Evolutionary conservation across 225 moss, liverwort and hornwort genomes (phyloP).

Genomic region (Sphagnum contortum): DNA sequence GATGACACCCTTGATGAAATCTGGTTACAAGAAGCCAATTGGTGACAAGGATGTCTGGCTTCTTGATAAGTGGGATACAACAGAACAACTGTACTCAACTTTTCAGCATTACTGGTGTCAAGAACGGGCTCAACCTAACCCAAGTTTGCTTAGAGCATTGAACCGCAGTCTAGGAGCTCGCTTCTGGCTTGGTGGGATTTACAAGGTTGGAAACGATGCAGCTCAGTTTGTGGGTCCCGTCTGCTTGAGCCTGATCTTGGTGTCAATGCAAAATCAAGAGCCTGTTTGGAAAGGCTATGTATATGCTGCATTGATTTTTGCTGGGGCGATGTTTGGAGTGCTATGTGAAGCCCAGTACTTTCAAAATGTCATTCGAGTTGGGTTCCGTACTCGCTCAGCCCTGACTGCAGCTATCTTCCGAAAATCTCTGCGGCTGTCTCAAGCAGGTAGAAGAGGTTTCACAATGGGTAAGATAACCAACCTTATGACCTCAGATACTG

Average conservation of each 20-base stretch:
- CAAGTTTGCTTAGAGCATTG: conserved; percentile 45
- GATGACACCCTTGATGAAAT: conserved; percentile 26
- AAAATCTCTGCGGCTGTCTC: conserved; percentile 61
- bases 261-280: conserved; percentile 66
- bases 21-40: conserved; percentile 23
- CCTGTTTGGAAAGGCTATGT: conserved; percentile 34
- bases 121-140: conserved; percentile 30
- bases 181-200: conserved; percentile 62
- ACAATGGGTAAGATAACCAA: conserved; percentile 73
- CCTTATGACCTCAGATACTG: conserved; percentile 75
- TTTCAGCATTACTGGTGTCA: conserved; percentile 42
- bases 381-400: conserved; percentile 43
- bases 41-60: conserved; percentile 26
- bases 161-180: conserved; percentile 27
- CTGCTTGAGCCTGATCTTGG: conserved; percentile 35
- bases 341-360: conserved; percentile 70
- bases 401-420: conserved; percentile 62
- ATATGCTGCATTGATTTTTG: conserved; percentile 43
- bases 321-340: conserved; percentile 45
- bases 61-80: conserved; percentile 18
- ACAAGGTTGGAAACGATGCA: conserved; percentile 62
- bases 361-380: conserved; percentile 69
- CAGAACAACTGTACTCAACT: conserved; percentile 16
- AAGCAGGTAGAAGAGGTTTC: conserved; percentile 53
- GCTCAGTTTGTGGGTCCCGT: conserved; percentile 63